These are phyloP conservation scores for Suillus spraguei DNA, from an alignment of 768 basidiomycete species.

Conservation along the genomic window DNA sequence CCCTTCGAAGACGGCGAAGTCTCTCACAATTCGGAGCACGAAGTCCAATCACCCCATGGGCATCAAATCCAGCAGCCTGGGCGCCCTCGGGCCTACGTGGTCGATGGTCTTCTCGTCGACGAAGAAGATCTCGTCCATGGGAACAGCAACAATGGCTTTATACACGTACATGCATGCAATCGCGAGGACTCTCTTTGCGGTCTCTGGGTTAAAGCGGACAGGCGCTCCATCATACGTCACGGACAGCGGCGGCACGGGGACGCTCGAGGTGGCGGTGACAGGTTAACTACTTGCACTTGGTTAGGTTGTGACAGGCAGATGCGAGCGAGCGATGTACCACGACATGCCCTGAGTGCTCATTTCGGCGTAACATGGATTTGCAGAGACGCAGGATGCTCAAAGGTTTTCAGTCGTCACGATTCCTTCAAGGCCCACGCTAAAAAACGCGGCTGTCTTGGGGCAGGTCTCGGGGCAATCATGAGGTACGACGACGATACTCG, in stretches of 20 bases:
- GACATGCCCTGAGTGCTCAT: not conserved
- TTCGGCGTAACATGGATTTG: not conserved
- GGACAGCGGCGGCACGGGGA: slow-evolving; percentile 7
- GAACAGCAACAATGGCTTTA: not conserved
- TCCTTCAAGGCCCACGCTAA: not conserved
- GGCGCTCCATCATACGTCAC: slow-evolving; percentile 4
- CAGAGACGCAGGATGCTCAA: not conserved
- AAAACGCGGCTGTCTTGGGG: not conserved
- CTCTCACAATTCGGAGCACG: not conserved
- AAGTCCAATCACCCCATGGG: not conserved
- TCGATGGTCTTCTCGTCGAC: not conserved
- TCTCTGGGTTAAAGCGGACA: slow-evolving; percentile 12
- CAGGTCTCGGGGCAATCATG: not conserved
- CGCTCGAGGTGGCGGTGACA: not conserved
- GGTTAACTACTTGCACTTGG: slow-evolving; percentile 4
- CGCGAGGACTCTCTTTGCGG: not conserved
- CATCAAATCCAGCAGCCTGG: not conserved
- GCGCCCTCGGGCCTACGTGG: not conserved
- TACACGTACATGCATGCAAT: not conserved
- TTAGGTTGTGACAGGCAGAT: slow-evolving; percentile 2
- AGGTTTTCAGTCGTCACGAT: not conserved
- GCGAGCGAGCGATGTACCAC: not conserved
- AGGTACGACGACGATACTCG: not conserved
- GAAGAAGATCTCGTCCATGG: not conserved
- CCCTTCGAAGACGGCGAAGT: not conserved